Evolutionary conservation across 371 early-diverging fungal species (phyloP).

Genomic region (Rhizopus microsporus): DNA sequence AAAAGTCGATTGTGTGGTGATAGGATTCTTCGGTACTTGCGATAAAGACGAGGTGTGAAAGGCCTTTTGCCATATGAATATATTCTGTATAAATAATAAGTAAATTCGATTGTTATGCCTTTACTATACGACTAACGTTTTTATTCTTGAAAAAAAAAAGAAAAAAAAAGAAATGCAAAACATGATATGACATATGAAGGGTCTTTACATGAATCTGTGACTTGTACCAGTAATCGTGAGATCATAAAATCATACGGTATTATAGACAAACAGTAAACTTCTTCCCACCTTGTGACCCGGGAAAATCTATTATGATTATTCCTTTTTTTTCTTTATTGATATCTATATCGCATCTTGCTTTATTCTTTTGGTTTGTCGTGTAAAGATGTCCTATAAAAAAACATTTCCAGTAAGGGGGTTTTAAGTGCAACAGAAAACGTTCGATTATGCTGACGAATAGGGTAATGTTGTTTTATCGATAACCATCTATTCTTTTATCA

Average conservation of each 20-base stretch:
- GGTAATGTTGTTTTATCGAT: no score
- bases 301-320: no score
- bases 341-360: no score
- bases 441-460: no score
- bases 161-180: neutral
- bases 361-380: no score
- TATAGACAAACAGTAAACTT: no score
- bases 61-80: constrained; percentile 23
- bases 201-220: constrained; percentile 2
- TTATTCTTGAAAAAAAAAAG: neutral
- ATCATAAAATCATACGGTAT: neutral
- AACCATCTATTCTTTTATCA: no score
- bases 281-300: no score
- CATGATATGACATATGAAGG: neutral
- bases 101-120: neutral
- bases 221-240: neutral
- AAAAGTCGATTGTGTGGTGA: constrained; percentile 21
- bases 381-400: no score
- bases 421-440: no score
- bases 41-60: constrained; percentile 29
- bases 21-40: constrained; percentile 21
- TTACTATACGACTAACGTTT: neutral
- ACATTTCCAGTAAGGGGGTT: no score
- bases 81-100: neutral
- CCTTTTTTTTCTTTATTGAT: no score